These are phyloP conservation scores for Carex scoparia DNA, from an alignment of 176 grass and related monocot species.

Conservation along the genomic window DNA sequence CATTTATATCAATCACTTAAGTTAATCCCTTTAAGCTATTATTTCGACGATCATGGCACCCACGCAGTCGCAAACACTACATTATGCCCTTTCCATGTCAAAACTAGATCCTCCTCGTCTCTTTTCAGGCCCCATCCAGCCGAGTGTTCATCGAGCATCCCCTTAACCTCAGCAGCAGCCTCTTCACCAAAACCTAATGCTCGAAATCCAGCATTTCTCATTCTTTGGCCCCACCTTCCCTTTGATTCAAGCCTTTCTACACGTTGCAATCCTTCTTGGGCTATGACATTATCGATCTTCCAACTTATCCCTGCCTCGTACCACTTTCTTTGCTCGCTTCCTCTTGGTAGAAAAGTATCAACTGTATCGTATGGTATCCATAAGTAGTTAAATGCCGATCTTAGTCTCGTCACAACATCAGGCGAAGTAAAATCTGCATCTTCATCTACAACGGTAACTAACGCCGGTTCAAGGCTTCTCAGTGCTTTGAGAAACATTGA, in stretches of 20 bases:
- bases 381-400: conserved; percentile 87
- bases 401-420: conserved; percentile 65
- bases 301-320: conserved; percentile 86
- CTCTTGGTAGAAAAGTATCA: conserved; percentile 84
- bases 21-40: background rate
- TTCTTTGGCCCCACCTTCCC: conserved; percentile 67
- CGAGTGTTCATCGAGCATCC: conserved; percentile 86
- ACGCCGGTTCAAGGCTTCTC: conserved; percentile 49
- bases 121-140: conserved; percentile 96
- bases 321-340: conserved; percentile 83
- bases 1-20: background rate
- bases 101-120: conserved; percentile 87
- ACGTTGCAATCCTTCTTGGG: conserved; percentile 70
- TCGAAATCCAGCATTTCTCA: conserved; percentile 68
- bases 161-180: conserved; percentile 63
- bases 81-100: conserved; percentile 98
- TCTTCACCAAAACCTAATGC: conserved; percentile 66
- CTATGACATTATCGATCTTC: conserved; percentile 95
- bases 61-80: conserved; percentile 88
- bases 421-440: conserved; percentile 85
- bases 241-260: conserved; percentile 74
- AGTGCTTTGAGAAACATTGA: conserved; percentile 81
- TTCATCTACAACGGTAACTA: conserved; percentile 79
- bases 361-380: conserved; percentile 98
- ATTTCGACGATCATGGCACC: conserved; percentile 38